These are phyloP conservation scores for Epichloe bromicola DNA, from an alignment of 2,329 filamentous ascomycete genomes.

Conservation along the genomic window DNA sequence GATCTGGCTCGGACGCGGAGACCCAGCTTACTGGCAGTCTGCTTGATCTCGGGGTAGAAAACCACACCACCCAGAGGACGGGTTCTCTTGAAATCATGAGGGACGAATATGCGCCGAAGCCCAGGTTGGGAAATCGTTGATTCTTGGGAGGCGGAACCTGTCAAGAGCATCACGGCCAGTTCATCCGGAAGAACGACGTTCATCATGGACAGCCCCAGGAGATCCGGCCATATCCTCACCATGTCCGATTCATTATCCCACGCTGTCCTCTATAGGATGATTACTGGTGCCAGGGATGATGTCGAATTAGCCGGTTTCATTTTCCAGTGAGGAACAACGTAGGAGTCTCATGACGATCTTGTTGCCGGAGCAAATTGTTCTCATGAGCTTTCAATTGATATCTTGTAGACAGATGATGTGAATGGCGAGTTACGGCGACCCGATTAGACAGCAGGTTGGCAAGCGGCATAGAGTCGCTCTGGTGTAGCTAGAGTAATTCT, in stretches of 20 bases:
- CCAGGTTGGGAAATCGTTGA: neutral
- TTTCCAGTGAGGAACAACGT: neutral
- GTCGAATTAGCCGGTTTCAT: slow-evolving; percentile 12
- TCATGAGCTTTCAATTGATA: neutral
- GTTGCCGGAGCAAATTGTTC: neutral
- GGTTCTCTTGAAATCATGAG: neutral
- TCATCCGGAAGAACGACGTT: slow-evolving; percentile 15
- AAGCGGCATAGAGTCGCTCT: neutral
- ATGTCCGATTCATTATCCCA: slow-evolving; percentile 17
- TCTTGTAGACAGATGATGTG: too few relatives aligned
- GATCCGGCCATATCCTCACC: slow-evolving; percentile 15
- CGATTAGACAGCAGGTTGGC: neutral
- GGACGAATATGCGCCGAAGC: neutral
- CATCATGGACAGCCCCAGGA: slow-evolving; percentile 14
- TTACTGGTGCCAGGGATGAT: slow-evolving; percentile 9
- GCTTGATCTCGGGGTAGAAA: neutral
- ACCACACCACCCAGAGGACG: neutral
- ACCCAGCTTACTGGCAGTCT: neutral
- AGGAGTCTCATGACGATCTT: neutral
- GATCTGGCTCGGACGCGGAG: slow-evolving; percentile 12
- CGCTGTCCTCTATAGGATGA: slow-evolving; percentile 16
- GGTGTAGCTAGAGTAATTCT: too few relatives aligned
- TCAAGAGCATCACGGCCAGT: slow-evolving; percentile 8
- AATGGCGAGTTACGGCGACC: too few relatives aligned
- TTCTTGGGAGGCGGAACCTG: neutral